A percentile compares a stretch with the other conserved stretches of the same genome.
These are phyloP conservation scores for Hymenoscyphus salicellus DNA, from an alignment of 2,329 filamentous ascomycete genomes.

Conservation along the genomic window DNA sequence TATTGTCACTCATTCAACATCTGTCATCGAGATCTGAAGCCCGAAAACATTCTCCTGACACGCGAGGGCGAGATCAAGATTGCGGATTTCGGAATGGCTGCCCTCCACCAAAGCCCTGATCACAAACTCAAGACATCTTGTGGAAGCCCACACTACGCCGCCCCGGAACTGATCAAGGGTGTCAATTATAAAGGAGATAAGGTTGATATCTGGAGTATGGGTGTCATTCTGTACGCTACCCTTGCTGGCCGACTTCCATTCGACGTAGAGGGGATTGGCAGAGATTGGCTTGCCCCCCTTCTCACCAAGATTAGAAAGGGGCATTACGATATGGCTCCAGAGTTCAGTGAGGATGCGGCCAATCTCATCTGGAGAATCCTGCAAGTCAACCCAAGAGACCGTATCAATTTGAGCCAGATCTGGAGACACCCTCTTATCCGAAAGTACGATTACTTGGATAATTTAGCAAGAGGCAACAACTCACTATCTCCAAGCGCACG, in stretches of 20 bases:
- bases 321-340: slow-evolving; percentile 58
- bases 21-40: slow-evolving; percentile 93
- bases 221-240: slow-evolving; percentile 85
- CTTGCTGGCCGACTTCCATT: slow-evolving; percentile 83
- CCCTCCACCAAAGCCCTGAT: slow-evolving; percentile 74
- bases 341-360: slow-evolving; percentile 65
- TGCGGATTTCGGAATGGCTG: slow-evolving; percentile 97
- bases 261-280: slow-evolving; percentile 43
- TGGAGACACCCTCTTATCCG: slow-evolving; percentile 84
- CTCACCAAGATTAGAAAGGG: slow-evolving; percentile 59
- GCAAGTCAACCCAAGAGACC: slow-evolving; percentile 70
- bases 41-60: slow-evolving; percentile 91
- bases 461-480: slow-evolving; percentile 41
- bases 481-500: slow-evolving; percentile 55
- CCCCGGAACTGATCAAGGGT: slow-evolving; percentile 82
- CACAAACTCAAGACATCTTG: slow-evolving; percentile 85
- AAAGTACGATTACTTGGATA: slow-evolving; percentile 76
- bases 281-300: slow-evolving; percentile 52
- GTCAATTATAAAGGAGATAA: slow-evolving; percentile 77
- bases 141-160: slow-evolving; percentile 94
- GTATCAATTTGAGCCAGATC: slow-evolving; percentile 77
- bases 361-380: slow-evolving; percentile 80
- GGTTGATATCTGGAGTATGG: slow-evolving; percentile 93
- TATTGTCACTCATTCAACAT: slow-evolving; percentile 95
- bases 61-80: slow-evolving; percentile 77